Base-by-base conservation (phyloP, 768 basidiomycete species). In the Lentinus brumalis region DNA sequence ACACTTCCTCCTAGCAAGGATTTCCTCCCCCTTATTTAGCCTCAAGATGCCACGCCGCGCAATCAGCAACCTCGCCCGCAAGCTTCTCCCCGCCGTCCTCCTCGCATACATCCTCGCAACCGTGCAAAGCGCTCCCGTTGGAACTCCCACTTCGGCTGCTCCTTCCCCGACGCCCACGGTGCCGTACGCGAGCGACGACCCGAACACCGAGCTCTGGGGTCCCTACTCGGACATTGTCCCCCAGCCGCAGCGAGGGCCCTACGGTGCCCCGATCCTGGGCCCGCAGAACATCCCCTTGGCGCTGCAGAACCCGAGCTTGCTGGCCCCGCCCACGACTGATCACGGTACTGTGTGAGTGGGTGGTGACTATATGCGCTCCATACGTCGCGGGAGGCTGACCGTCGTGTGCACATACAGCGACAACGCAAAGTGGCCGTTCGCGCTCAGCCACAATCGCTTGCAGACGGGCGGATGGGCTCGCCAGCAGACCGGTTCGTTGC, bases 381-480 rank as follows among this genome's bases (percentile, higher is more conserved):
- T 12, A 26, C 5, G 26, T 7, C 8, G 41, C 15, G 18, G 51
- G 12, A 39, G 56, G 9, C 9, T 21, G 46, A 54, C 18, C n/a
- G 38, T 39, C n/a, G 32, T 14, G 38, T 7, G 35, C 7, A 35
- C 3, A 35, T 35, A 4, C 31, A 83, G 82, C 1, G 49, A 61
- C 7, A 84, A 85, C 60, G 77, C 80, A 29, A 84, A 85, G 67
- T 86, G 85, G 85, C 79, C 85, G 0, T 83, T 85, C 68, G 70
- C 72, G 59, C 67, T 85, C 44, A 84, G 83, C 56, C 81, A 81
- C 66, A 85, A 83, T 62, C 79, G 83, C n/a, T 69, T 87, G 15
- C 79, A 81, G 59, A 78, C 78, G 0, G 85, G 85, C 12, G 85
- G 85, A 0, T 87, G 85, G 85, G 82, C 83, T 30, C 77, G 85